These are phyloP conservation scores for Trichoderma sp. DNA, from an alignment of 2,329 filamentous ascomycete genomes.

Conservation along the genomic window DNA sequence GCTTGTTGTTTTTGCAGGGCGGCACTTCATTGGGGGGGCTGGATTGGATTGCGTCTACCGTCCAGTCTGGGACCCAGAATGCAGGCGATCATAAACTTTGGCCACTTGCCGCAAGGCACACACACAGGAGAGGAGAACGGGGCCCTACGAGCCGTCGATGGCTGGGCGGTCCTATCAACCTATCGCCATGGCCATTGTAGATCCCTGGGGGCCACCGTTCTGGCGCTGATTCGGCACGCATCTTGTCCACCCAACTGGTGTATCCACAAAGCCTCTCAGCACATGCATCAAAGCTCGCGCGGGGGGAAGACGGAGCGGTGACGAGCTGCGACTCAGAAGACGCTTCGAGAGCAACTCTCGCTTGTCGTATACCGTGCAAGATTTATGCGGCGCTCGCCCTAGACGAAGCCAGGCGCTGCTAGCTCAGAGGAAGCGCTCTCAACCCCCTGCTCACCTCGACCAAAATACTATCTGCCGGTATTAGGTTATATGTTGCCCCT, in stretches of 20 bases:
- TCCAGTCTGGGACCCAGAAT: slow-evolving; percentile 24
- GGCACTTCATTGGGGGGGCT: slow-evolving; percentile 16
- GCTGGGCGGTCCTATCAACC: slow-evolving; percentile 1
- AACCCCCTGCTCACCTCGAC: neutral
- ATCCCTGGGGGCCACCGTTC: slow-evolving; percentile 1
- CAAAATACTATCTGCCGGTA: neutral
- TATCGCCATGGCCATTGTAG: neutral
- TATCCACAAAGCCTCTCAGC: slow-evolving; percentile 19
- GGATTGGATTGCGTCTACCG: slow-evolving; percentile 16
- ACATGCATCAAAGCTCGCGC: slow-evolving; percentile 18
- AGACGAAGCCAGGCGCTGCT: neutral
- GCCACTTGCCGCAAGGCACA: slow-evolving; percentile 26
- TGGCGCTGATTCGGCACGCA: slow-evolving; percentile 21
- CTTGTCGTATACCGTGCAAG: slow-evolving; percentile 7
- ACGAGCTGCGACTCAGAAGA: slow-evolving; percentile 6
- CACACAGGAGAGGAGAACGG: slow-evolving; percentile 23
- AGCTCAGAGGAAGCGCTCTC: neutral
- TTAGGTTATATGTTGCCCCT: neutral
- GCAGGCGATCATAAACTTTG: slow-evolving; percentile 26
- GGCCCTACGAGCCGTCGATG: neutral
- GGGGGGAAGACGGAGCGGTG: slow-evolving; percentile 16
- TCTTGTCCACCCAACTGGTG: slow-evolving; percentile 6
- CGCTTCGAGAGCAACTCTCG: neutral
- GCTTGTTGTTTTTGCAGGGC: slow-evolving; percentile 18
- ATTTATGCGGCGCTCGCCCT: slow-evolving; percentile 10